A percentile compares a stretch with the other conserved stretches of the same genome.
phyloP scores from a whole-genome alignment of 2,329 filamentous ascomycete genomes.

The Cladosporium sp. region DNA sequence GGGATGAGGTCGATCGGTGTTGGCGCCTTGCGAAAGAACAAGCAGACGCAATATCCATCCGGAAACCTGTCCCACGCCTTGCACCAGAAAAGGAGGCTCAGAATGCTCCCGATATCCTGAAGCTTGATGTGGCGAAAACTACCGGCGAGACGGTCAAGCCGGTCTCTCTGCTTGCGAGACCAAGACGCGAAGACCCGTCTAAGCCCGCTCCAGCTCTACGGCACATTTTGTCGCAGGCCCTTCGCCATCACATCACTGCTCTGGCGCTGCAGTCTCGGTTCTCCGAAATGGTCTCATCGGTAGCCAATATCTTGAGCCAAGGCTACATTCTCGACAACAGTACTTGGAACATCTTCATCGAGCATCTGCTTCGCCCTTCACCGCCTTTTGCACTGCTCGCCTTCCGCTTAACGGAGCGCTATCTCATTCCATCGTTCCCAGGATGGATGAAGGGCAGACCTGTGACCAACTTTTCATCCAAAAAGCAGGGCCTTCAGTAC shows the following conservation, averaged over 20 bases:
- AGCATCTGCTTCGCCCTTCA: conserved; percentile 62
- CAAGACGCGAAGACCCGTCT: background rate
- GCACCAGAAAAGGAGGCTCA: background rate
- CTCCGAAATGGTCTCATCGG: conserved; percentile 39
- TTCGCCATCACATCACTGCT: conserved; percentile 55
- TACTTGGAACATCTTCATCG: conserved; percentile 80
- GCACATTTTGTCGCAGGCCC: conserved; percentile 46
- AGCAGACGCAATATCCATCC: conserved; percentile 40
- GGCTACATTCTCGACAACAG: conserved; percentile 74
- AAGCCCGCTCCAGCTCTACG: conserved; percentile 6
- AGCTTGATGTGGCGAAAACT: background rate
- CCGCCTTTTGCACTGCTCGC: conserved; percentile 59
- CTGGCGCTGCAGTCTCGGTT: conserved; percentile 54
- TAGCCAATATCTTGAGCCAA: conserved; percentile 58
- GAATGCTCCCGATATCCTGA: conserved; percentile 6
- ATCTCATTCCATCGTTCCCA: conserved; percentile 75
- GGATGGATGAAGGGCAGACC: conserved; percentile 60
- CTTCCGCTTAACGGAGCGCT: conserved; percentile 71
- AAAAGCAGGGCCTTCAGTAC: conserved; percentile 30
- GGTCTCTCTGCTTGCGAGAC: background rate
- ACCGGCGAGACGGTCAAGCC: background rate
- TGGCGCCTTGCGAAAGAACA: conserved; percentile 65
- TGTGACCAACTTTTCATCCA: conserved; percentile 17
- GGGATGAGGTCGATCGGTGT: conserved; percentile 61
- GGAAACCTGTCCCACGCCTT: background rate